Percentiles rank a stretch among this genome's conserved stretches.
These are phyloP conservation scores for Colletotrichum echinochloae DNA, from an alignment of 2,329 filamentous ascomycete genomes.

Conservation along the genomic window DNA sequence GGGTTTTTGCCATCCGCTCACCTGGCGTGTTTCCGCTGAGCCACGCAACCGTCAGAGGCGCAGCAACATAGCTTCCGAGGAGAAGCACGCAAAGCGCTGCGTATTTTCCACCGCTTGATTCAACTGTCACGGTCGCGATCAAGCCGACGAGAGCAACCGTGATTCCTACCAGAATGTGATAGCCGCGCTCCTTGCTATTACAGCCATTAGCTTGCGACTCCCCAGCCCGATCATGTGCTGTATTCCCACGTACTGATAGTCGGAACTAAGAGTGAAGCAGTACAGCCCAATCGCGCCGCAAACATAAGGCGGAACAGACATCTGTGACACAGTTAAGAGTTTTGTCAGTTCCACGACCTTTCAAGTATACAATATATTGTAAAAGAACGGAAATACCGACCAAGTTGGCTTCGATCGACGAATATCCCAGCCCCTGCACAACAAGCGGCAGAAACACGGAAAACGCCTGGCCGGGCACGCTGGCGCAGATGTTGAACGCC, in stretches of 20 bases:
- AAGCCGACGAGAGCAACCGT: constrained; percentile 46
- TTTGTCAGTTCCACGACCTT: not conserved
- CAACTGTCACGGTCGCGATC: constrained; percentile 43
- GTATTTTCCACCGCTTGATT: constrained; percentile 43
- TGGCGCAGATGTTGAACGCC: constrained; percentile 49
- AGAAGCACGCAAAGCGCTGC: constrained; percentile 48
- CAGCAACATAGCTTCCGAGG: constrained; percentile 48
- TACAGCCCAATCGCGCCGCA: constrained; percentile 48
- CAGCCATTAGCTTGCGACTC: not conserved
- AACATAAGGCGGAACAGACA: constrained; percentile 50
- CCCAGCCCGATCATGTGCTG: too few relatives aligned
- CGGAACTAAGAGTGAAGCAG: constrained; percentile 47
- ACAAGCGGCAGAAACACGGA: constrained; percentile 51
- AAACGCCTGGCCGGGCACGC: constrained; percentile 49
- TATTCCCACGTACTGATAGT: constrained; percentile 41
- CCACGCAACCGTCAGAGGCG: constrained; percentile 51
- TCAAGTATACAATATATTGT: too few relatives aligned
- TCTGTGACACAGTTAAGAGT: constrained; percentile 39
- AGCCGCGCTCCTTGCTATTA: constrained; percentile 45
- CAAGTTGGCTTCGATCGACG: constrained; percentile 45
- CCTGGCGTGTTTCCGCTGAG: constrained; percentile 48
- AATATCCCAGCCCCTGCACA: constrained; percentile 48
- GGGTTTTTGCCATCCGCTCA: not conserved
- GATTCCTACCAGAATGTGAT: constrained; percentile 48
- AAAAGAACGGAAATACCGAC: constrained; percentile 27